Evolutionary conservation across 306 rosid species (phyloP), one percentile per base, ranked within the genome.

Genomic region (Mucuna pruriens): DNA sequence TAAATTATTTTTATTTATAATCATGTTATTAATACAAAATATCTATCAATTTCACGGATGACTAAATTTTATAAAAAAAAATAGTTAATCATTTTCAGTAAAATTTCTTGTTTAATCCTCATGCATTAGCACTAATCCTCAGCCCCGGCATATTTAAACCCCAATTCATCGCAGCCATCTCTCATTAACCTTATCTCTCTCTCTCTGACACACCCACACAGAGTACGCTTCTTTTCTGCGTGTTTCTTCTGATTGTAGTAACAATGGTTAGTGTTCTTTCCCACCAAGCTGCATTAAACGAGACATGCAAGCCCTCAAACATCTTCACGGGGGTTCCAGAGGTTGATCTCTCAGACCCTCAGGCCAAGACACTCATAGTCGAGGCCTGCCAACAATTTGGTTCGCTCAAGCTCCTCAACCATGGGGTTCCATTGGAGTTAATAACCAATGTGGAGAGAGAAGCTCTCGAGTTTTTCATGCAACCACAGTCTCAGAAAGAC

Each of bases 321-420:
- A 9, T 80, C 5, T 80, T 86, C 79, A 33, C 54, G 9, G 87
- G 54, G 10, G 79, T 93, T 54, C 97, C 98, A 1, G 87, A 66
- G 33, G 85, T 95, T 6, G 92, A 95, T 86, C 91, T 92, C 71
- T 79, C 88, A 0, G 5, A 79, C 85, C 89, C 97, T 0, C 65
- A 87, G 1, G 95, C 98, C 12, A 88, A 84, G 52, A 78, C 65
- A 22, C 79, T 61, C 10, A 86, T 95, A 17, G 91, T 90, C 64
- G 80, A 83, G 55, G 99, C 97, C 1, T 89, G 88, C 8, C 68
- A 79, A 49, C 92, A 95, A 1, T 65, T 87, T n/a, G 99, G 99
- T 1, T 80, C 91, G 61, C 93, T 93, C 65, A 95, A 95, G 88
- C 73, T 88, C 2, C 77, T 93, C 25, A 93, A 93, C 66, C 97